phyloP scores from a whole-genome alignment of 1,284 basidiomycete genomes.

The Malassezia obtusa region DNA sequence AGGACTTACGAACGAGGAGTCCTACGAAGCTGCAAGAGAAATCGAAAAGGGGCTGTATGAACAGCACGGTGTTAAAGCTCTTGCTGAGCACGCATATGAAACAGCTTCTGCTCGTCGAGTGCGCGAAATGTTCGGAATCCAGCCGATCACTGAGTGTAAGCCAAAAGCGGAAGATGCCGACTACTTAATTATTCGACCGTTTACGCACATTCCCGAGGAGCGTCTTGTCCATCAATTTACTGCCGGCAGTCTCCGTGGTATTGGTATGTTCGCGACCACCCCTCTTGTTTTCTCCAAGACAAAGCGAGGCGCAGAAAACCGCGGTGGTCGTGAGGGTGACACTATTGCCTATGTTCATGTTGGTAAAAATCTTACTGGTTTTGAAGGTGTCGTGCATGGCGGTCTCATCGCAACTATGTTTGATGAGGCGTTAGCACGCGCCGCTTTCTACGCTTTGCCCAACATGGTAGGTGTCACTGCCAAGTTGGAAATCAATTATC shows the following conservation, averaged over 20 bases:
- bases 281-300: conserved; percentile 43
- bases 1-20: background rate
- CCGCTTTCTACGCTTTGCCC: conserved; percentile 57
- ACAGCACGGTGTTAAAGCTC: conserved; percentile 52
- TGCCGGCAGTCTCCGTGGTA: conserved; percentile 71
- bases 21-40: background rate
- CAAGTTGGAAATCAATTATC: conserved; percentile 46
- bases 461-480: conserved; percentile 89
- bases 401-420: conserved; percentile 79
- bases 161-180: conserved; percentile 16
- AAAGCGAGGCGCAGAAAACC: conserved; percentile 22
- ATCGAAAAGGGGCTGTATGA: conserved; percentile 53
- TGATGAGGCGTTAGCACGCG: conserved; percentile 74
- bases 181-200: conserved; percentile 57
- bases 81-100: conserved; percentile 18
- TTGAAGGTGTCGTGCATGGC: conserved; percentile 88
- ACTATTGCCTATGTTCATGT: conserved; percentile 61
- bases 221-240: conserved; percentile 68
- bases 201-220: conserved; percentile 60
- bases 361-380: conserved; percentile 72
- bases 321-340: conserved; percentile 40
- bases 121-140: conserved; percentile 17
- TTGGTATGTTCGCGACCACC: conserved; percentile 49
- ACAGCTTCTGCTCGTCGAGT: conserved; percentile 16
- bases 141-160: conserved; percentile 16